Evolutionary conservation across 805 yeast genomes (phyloP), one percentile per base, ranked within the genome.

Genomic region (Cyberlindnera mrakii): DNA sequence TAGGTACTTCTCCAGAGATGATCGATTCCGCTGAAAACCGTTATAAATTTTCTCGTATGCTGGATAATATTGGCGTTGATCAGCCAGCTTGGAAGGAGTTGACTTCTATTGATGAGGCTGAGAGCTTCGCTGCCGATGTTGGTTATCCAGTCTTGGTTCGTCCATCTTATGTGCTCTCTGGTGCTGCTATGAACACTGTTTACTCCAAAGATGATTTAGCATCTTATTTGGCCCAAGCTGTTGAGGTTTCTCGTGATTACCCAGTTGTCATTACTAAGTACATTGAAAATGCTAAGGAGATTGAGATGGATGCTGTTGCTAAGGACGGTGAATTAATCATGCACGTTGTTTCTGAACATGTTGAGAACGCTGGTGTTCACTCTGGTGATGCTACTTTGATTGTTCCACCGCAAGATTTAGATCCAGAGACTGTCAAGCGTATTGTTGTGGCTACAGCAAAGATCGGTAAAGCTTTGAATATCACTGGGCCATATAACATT

Each of bases 41-140:
- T 71, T 90, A 88, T 77, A 91, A 93, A 72, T 91, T 91, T 72
- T 88, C 96, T 35, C 86, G 96, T 69, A 89, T 91, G 95, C 76
- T 91, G 70, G 99, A 91, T 67, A 79, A 78, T 54, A 91, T 91
- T 59, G 96, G 95, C 44, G 97, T 91, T 51, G 99, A 91, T 69
- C 99, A 91, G 70, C 99, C 99, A 35, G 96, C 96, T 32, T 91
- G 99, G 99, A 91, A 90, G 67, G 99, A 91, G 67, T 77, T 91
- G 57, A 89, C 98, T 31, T 86, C 96, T 19, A 74, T 88, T 45
- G 87, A 75, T 33, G 98, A 91, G 66, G 98, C 99, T 47, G 95
- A 87, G 64, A 80, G 70, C 35, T 91, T 91, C 62, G 97, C 98
- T 45, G 84, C 87, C 39, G 81, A 78, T 61, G 98, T 88, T 42